Conservation (phyloP, 805 yeast genomes). For the Candida yuanshanica region DNA sequence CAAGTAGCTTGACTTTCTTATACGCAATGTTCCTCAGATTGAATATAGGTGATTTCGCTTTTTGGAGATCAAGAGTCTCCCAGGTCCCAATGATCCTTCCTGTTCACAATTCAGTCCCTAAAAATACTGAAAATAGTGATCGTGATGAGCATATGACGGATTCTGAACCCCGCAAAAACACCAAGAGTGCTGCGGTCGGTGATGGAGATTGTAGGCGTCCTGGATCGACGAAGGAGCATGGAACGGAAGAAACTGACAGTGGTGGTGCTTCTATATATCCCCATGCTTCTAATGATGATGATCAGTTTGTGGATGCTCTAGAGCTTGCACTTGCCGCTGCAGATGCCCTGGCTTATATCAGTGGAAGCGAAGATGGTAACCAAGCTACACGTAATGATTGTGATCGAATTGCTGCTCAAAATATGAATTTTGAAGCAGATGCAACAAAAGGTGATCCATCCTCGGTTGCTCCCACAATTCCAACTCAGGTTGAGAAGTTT, state of each 20-base stretch:
- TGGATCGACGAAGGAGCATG: background rate
- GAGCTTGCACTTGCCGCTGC: background rate
- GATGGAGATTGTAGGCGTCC: too few relatives aligned
- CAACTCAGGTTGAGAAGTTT: too few relatives aligned
- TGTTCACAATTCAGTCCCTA: background rate
- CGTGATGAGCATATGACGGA: too few relatives aligned
- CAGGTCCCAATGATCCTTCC: background rate
- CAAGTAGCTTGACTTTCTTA: background rate
- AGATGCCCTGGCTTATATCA: background rate
- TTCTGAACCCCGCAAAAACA: too few relatives aligned
- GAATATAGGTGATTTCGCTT: background rate
- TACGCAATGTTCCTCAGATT: background rate
- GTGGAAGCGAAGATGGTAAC: background rate
- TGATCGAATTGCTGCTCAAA: too few relatives aligned
- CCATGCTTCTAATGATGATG: background rate
- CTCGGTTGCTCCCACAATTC: too few relatives aligned
- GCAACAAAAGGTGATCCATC: too few relatives aligned
- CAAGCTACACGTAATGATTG: too few relatives aligned
- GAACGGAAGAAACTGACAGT: background rate
- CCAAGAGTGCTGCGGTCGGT: too few relatives aligned
- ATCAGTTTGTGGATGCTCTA: background rate
- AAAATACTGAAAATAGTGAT: too few relatives aligned
- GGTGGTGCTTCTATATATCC: too few relatives aligned
- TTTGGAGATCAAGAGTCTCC: background rate
- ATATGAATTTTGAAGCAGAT: too few relatives aligned